Evolutionary conservation across 192 early-diverging fungal genomes (phyloP), one percentile per base, ranked within the genome.

Genomic region (Podila verticillata): DNA sequence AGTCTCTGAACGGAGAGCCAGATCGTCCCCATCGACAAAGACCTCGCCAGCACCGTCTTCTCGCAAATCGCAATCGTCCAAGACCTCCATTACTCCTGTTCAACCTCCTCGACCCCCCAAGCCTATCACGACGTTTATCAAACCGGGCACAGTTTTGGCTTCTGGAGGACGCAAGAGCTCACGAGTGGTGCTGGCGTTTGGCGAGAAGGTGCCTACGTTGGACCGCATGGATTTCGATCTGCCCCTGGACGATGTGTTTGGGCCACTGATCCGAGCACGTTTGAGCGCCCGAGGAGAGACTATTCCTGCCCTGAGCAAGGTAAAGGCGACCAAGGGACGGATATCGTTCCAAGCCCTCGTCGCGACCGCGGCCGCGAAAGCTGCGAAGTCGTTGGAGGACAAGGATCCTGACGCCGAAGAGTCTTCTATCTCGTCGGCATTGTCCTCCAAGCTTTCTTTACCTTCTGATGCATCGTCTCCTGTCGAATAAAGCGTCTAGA

Each of bases 171-270:
- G 82, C 20, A 82, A 84, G 65, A 85, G 84, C 26, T 62, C 66
- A 3, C 61, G 86, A 2, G 79, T 82, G 9, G 79, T 82, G 5
- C 54, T 83, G 39, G 86, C 82, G 3, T 87, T 87, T 73, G 86
- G 86, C 28, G 69, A 75, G 17, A 83, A 74, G 30, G 61, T 87
- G 44, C 84, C 86, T 0, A 35, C 47, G 0, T 48, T 82, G 28
- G 62, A 63, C 0, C 34, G 60, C 19, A 30, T 48, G 20, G 84
- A 85, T 61, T 87, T 87, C 57, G 60, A 51, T 57, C 61, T 87
- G 5, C 84, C 86, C 0, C n/a, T 61, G 60, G 61, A 68, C n/a
- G 32, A 61, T 0, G 51, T 54, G 7, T 86, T 75, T 77, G 72
- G 70, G 1, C 75, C 72, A 30, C 34, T 86, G 62, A 66, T 86